phyloP scores from a whole-genome alignment of 805 yeast species.

The Kuraishia ogatae region DNA sequence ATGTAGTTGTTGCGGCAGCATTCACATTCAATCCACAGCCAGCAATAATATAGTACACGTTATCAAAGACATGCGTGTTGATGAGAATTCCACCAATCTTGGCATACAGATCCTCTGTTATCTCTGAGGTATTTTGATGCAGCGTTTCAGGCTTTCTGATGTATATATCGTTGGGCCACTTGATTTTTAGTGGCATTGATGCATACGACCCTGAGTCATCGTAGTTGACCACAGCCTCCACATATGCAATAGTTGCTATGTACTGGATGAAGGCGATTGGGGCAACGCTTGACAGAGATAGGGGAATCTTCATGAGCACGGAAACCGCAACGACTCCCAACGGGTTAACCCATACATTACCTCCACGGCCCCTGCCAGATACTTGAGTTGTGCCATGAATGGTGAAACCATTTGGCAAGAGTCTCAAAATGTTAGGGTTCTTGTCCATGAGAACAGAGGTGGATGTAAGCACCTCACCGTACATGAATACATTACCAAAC shows the following conservation, averaged over 20 bases:
- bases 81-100: slow-evolving; percentile 83
- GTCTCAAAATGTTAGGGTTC: slow-evolving; percentile 49
- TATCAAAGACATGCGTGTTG: slow-evolving; percentile 60
- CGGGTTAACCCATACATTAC: slow-evolving; percentile 93
- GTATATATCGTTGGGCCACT: slow-evolving; percentile 97
- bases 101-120: slow-evolving; percentile 55
- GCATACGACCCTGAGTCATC: slow-evolving; percentile 45
- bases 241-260: slow-evolving; percentile 70
- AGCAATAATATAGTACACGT: slow-evolving; percentile 56
- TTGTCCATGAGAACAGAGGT: slow-evolving; percentile 73
- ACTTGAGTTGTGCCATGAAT: slow-evolving; percentile 77
- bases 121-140: slow-evolving; percentile 24
- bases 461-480: slow-evolving; percentile 87
- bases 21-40: slow-evolving; percentile 85
- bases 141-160: slow-evolving; percentile 58
- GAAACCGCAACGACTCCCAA: slow-evolving; percentile 85
- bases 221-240: slow-evolving; percentile 64
- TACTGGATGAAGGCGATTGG: slow-evolving; percentile 83
- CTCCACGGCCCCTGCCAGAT: slow-evolving; percentile 91
- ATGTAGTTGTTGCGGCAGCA: slow-evolving; percentile 88
- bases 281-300: slow-evolving; percentile 29
- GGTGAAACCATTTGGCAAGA: slow-evolving; percentile 63
- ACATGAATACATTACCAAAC: slow-evolving; percentile 58
- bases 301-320: slow-evolving; percentile 52
- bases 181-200: slow-evolving; percentile 69